These are phyloP conservation scores for Pseudomassariella vexata DNA, from an alignment of 2,329 filamentous ascomycete species.

Conservation along the genomic window DNA sequence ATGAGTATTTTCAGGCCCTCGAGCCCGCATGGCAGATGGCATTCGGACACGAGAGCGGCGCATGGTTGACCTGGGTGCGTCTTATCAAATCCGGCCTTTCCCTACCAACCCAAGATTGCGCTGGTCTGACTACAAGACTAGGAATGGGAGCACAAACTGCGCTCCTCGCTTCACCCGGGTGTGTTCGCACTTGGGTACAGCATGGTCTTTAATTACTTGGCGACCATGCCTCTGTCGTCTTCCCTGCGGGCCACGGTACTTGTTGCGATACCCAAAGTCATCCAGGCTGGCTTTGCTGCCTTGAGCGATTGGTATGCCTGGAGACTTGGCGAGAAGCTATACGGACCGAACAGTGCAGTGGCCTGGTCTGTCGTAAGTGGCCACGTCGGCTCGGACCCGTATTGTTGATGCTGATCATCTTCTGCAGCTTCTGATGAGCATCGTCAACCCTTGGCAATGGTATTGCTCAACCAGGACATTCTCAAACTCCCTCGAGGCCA, in stretches of 20 bases:
- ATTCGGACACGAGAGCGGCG: constrained; percentile 70
- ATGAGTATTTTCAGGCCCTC: constrained; percentile 94
- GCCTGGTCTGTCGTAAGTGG: constrained; percentile 65
- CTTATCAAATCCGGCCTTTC: constrained; percentile 6
- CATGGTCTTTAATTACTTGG: constrained; percentile 49
- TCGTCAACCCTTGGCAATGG: constrained; percentile 90
- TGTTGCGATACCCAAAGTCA: constrained; percentile 64
- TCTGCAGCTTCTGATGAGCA: constrained; percentile 59
- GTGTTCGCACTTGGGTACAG: constrained; percentile 76
- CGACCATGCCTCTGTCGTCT: constrained; percentile 5
- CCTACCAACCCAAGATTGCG: not conserved
- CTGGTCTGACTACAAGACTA: constrained; percentile 30
- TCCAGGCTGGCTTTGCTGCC: constrained; percentile 75
- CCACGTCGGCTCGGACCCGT: constrained; percentile 1
- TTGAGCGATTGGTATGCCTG: constrained; percentile 82
- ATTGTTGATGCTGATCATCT: constrained; percentile 12
- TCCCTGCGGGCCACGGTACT: constrained; percentile 30
- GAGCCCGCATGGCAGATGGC: constrained; percentile 90
- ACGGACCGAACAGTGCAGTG: constrained; percentile 57
- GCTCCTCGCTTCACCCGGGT: constrained; percentile 86
- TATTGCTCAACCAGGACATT: constrained; percentile 90
- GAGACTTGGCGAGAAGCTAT: constrained; percentile 69
- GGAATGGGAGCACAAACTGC: constrained; percentile 89
- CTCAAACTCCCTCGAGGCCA: constrained; percentile 91
- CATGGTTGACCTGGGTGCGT: constrained; percentile 94